These are phyloP conservation scores for Lyophyllum decastes DNA, from an alignment of 768 basidiomycete species.

Conservation along the genomic window DNA sequence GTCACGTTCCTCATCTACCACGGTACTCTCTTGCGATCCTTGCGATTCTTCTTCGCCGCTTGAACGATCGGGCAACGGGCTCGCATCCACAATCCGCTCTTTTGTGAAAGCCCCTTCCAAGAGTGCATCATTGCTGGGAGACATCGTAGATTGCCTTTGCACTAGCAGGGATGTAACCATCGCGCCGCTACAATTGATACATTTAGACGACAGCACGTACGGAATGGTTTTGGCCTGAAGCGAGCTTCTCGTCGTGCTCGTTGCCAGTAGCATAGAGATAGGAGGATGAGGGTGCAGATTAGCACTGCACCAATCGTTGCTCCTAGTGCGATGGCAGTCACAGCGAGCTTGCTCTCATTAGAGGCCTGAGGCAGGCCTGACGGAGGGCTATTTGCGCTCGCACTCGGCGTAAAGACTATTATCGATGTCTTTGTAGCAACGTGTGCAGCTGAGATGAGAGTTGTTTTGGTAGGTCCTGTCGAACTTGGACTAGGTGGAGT, in stretches of 20 bases:
- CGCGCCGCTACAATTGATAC: background rate
- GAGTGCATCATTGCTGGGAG: background rate
- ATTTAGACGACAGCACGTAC: background rate
- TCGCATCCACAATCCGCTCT: background rate
- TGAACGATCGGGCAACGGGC: background rate
- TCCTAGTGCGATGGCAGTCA: background rate
- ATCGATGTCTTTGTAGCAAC: no score
- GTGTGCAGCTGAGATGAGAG: no score
- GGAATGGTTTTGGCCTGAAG: background rate
- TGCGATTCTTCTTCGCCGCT: background rate
- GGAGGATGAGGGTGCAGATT: background rate
- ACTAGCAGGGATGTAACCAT: background rate
- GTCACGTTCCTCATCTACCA: background rate
- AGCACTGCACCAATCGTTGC: background rate
- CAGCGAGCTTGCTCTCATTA: background rate
- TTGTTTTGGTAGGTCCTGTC: no score
- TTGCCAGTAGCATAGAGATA: background rate
- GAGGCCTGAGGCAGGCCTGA: background rate
- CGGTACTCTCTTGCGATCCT: background rate
- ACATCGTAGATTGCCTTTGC: background rate
- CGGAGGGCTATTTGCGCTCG: background rate
- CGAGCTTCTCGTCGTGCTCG: background rate
- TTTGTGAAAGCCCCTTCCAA: background rate
- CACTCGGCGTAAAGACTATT: background rate
- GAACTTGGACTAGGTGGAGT: no score